Evolutionary conservation across 2,329 filamentous ascomycete genomes (phyloP), one percentile per base, ranked within the genome.

Genomic region (Leptoxyphium fumago): DNA sequence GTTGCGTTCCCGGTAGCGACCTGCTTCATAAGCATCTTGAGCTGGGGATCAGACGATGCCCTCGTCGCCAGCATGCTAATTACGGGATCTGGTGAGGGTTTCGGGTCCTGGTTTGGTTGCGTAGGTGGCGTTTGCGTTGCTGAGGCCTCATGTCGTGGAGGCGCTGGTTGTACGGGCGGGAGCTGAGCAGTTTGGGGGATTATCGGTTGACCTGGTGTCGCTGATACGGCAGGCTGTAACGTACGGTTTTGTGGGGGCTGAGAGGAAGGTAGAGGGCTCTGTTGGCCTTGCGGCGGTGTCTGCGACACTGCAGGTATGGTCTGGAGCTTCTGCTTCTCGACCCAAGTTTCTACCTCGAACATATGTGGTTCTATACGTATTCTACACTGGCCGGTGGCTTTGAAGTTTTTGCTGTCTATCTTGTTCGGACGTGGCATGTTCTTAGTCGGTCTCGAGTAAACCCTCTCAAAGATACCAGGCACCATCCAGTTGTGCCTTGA

Each of bases 21-120:
- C 43, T 84, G 77, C 59, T 85, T 85, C 84, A 91, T 91, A 0
- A 91, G 68, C 30, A 82, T 78, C 45, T 86, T 80, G 9, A 91
- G 67, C 44, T 81, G 72, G 0, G 78, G 73, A 56, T 91, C 82
- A 21, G 75, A 77, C 0, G 81, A 82, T 6, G 84, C 84, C 50
- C 77, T 77, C 53, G 84, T 80, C 0, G 84, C 84, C 21, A 91
- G 66, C 50, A 83, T 78, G 42, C 86, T 80, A 45, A 91, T 89
- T 38, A 91, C 85, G 0, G 84, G 84, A 55, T 89, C 84, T n/a
- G 58, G 56, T 9, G 52, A 54, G 2, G 53, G 46, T 47, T 62
- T 58, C 43, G 52, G 56, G 13, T 54, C 52, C 15, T 51, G 51
- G 29, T 48, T 46, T 26, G 21, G 21, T 26, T 3, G 4, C 21